Evolutionary conservation across 345 rosid species (phyloP).

Genomic region (Salix koriyanagi): DNA sequence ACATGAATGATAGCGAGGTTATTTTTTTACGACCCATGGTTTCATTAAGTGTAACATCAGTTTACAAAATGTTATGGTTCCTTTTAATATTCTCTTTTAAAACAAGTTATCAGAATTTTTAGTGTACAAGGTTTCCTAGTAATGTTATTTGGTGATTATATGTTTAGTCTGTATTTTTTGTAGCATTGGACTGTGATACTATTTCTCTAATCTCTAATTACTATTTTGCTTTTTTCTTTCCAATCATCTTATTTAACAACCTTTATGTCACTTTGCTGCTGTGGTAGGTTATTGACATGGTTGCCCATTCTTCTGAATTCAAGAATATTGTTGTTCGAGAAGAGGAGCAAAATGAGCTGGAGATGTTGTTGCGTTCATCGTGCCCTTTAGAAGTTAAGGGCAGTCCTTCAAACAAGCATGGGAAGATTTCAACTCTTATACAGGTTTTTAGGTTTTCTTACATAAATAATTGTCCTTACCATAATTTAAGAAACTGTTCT

Average conservation of each 20-base stretch:
- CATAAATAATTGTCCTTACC: conserved; percentile 14
- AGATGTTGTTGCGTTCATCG: conserved; percentile 61
- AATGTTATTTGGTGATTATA: background rate
- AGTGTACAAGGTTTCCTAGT: background rate
- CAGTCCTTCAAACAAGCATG: conserved; percentile 91
- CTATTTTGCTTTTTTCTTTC: background rate
- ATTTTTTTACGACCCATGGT: conserved; percentile 1
- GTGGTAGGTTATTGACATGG: conserved; percentile 82
- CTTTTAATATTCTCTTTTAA: conserved; percentile 1
- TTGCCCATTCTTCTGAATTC: conserved; percentile 94
- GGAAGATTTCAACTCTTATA: conserved; percentile 89
- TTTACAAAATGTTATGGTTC: conserved; percentile 15
- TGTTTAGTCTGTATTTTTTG: background rate
- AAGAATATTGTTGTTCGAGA: conserved; percentile 93
- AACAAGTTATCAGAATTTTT: background rate
- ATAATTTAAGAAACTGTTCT: conserved; percentile 11
- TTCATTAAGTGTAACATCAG: conserved; percentile 3
- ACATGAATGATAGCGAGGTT: conserved; percentile 97
- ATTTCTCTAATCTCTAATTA: background rate
- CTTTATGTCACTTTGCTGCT: conserved; percentile 17
- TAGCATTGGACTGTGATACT: background rate
- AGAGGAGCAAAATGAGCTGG: conserved; percentile 93
- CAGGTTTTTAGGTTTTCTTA: conserved; percentile 48
- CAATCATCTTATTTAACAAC: conserved; percentile 12
- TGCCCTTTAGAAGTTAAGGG: conserved; percentile 90